Conservation (phyloP, 441 rosid genomes). For the Metrosideros polymorpha region DNA sequence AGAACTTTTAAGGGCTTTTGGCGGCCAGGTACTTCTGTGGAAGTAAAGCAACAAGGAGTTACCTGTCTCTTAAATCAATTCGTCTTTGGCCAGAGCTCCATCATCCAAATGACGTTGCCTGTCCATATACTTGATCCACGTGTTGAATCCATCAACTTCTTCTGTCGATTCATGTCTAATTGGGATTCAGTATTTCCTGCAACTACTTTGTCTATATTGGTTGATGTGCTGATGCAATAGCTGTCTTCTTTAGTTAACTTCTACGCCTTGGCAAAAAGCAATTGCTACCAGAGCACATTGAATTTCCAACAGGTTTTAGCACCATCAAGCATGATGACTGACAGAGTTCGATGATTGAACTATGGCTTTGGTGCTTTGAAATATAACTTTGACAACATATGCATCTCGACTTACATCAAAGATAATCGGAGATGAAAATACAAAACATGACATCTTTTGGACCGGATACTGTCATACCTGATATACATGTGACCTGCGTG, state of each 20-base stretch:
- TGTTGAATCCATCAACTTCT: slow-evolving; percentile 17
- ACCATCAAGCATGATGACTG: neutral
- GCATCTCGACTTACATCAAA: neutral
- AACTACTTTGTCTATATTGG: neutral
- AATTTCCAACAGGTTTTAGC: neutral
- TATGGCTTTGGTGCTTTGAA: neutral
- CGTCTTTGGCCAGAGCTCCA: slow-evolving; percentile 60
- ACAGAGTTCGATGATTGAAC: neutral
- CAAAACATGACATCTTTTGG: neutral
- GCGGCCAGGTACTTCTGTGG: slow-evolving; percentile 6
- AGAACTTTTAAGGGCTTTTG: slow-evolving; percentile 22
- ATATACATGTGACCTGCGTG: neutral
- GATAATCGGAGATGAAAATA: neutral
- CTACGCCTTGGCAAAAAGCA: neutral
- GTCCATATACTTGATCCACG: slow-evolving; percentile 21
- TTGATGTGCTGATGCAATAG: neutral
- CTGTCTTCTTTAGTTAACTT: neutral
- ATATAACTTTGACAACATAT: neutral
- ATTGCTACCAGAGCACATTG: neutral
- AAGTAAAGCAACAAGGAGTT: slow-evolving; percentile 34
- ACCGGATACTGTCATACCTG: neutral
- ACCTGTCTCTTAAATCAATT: slow-evolving; percentile 52
- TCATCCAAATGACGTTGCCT: slow-evolving; percentile 43
- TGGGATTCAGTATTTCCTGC: slow-evolving; percentile 19
- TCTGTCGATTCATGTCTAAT: slow-evolving; percentile 11